Conservation (phyloP, 202 grass and related monocot genomes). For the Zizania palustris region DNA sequence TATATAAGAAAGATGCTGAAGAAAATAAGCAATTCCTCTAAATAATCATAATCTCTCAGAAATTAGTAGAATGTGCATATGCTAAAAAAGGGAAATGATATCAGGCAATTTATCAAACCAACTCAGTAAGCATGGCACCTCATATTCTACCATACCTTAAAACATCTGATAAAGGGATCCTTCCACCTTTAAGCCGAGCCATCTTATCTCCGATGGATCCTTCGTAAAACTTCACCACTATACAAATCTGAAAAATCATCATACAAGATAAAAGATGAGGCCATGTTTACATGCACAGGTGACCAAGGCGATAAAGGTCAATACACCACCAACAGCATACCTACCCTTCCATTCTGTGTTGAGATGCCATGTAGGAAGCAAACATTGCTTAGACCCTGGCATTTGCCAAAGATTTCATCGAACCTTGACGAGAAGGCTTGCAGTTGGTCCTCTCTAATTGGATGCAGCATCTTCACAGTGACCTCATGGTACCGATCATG, state of each 20-base stretch:
- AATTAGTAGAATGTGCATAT: background rate
- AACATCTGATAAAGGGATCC: constrained; percentile 77
- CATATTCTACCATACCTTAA: constrained; percentile 58
- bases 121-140: background rate
- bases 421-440: constrained; percentile 71
- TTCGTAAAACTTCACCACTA: constrained; percentile 97
- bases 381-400: constrained; percentile 62
- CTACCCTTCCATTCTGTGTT: constrained; percentile 80
- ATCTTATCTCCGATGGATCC: constrained; percentile 91
- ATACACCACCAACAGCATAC: constrained; percentile 31
- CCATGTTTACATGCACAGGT: background rate
- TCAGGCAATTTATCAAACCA: background rate
- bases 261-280: constrained; percentile 7
- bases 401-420: constrained; percentile 82
- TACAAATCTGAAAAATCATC: constrained; percentile 72
- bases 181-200: constrained; percentile 87
- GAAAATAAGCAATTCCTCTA: constrained; percentile 5
- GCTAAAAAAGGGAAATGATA: constrained; percentile 29
- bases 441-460: constrained; percentile 89
- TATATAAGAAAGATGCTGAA: constrained; percentile 15
- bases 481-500: constrained; percentile 83
- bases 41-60: constrained; percentile 29
- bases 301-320: constrained; percentile 7
- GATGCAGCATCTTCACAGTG: constrained; percentile 89
- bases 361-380: constrained; percentile 90